Evolutionary conservation across 805 yeast genomes (phyloP).

Genomic region (Lachancea kluyveri): DNA sequence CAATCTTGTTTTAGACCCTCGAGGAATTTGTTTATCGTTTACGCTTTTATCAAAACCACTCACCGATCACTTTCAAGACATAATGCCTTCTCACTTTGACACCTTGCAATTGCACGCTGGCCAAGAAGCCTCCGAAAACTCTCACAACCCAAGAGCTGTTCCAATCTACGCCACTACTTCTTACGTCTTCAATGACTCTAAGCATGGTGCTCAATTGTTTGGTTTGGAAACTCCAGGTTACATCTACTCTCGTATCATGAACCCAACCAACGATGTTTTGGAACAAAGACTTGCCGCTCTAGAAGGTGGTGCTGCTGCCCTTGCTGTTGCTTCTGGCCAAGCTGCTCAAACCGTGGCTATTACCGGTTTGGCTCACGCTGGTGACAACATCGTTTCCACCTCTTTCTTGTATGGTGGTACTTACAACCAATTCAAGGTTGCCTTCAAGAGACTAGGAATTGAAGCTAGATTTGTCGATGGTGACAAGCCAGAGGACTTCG

Average conservation of each 20-base stretch:
- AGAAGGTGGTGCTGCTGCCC: conserved; percentile 87
- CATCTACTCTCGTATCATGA: conserved; percentile 84
- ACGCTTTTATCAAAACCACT: too few species aligned
- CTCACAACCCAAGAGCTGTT: conserved; percentile 75
- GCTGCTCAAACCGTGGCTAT: conserved; percentile 89
- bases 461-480: conserved; percentile 82
- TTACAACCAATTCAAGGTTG: conserved; percentile 88
- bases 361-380: conserved; percentile 75
- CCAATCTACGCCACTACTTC: conserved; percentile 93
- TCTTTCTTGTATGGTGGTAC: conserved; percentile 93
- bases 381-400: conserved; percentile 86
- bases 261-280: conserved; percentile 88
- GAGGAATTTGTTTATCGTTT: too few species aligned
- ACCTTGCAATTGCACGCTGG: conserved; percentile 96
- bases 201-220: conserved; percentile 88
- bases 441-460: conserved; percentile 84
- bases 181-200: conserved; percentile 77
- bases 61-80: too few species aligned
- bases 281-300: conserved; percentile 90
- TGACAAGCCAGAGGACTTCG: conserved; percentile 67
- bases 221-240: conserved; percentile 79
- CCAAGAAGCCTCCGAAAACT: conserved; percentile 53
- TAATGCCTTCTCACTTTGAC: conserved; percentile 66
- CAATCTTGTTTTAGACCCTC: too few species aligned
- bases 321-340: conserved; percentile 92